Base-by-base conservation (phyloP, 78 protist genomes). In the Pigoraptor vietnamica region DNA sequence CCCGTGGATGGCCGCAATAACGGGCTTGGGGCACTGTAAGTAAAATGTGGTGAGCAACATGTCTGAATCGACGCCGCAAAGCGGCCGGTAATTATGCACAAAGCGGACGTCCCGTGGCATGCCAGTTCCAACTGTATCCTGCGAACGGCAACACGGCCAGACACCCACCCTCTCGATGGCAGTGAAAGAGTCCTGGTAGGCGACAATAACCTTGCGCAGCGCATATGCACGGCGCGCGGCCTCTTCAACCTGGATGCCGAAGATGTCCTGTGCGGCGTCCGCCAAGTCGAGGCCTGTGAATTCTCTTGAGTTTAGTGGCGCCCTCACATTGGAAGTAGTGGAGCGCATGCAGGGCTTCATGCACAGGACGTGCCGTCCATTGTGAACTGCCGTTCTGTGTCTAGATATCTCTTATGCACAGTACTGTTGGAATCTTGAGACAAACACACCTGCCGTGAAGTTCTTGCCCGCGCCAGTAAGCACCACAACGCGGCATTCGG, bases 1-100 rank as follows among this genome's bases (percentile, higher is more conserved):
- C 29, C 95, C 93, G 40, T 96, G 97, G 0, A 94, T 82, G 0
- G 92, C 95, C 19, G 96, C 96, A 25, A 96, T 94, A 2, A 94
- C 95, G 33, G 93, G 93, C 39, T 0, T 36, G 29, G 33, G 82
- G 91, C 95, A 93, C 29, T 91, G 19, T 14, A 48, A 48, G 67
- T 48, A 48, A 6, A 48, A 48, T 48, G 14, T 2, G 40, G 23
- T 79, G 10, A 79, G 1, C 35, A 25, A 79, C n/a, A 79, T 79
- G 84, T 21, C 84, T 25, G 21, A n/a, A n/a, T n/a, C n/a, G n/a
- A n/a, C n/a, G n/a, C n/a, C n/a, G n/a, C n/a, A n/a, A n/a, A n/a
- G n/a, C n/a, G n/a, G n/a, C n/a, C n/a, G n/a, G n/a, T n/a, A n/a
- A n/a, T n/a, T n/a, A n/a, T n/a, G n/a, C n/a, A n/a, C n/a, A n/a